phyloP scores from a whole-genome alignment of 352 stramenopile genomes.

The Globisporangium cystogenes region DNA sequence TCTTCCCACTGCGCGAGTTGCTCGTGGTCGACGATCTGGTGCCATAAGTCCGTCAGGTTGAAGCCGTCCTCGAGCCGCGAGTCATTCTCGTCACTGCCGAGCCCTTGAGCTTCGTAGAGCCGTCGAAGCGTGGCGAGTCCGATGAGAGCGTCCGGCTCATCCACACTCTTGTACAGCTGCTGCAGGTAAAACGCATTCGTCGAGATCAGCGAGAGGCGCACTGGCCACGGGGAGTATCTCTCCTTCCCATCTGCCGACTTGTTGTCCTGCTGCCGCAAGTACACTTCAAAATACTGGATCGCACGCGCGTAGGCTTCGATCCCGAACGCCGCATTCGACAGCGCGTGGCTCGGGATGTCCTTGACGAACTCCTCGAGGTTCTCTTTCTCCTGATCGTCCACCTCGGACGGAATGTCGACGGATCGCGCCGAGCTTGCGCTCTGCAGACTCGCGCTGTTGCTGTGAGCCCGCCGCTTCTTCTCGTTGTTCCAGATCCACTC shows the following conservation, averaged over 20 bases:
- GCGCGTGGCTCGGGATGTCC: slow-evolving; percentile 49
- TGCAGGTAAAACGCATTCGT: slow-evolving; percentile 68
- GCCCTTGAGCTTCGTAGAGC: slow-evolving; percentile 36
- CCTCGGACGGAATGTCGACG: slow-evolving; percentile 34
- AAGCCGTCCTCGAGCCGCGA: slow-evolving; percentile 26
- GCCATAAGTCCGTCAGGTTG: slow-evolving; percentile 61
- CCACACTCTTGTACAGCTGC: slow-evolving; percentile 70
- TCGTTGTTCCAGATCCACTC: slow-evolving; percentile 86
- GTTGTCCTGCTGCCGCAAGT: slow-evolving; percentile 51
- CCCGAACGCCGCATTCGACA: slow-evolving; percentile 66
- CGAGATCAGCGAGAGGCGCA: slow-evolving; percentile 42
- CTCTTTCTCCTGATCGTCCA: slow-evolving; percentile 74
- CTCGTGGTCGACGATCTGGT: slow-evolving; percentile 65
- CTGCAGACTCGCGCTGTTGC: slow-evolving; percentile 28
- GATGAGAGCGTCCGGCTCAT: slow-evolving; percentile 62
- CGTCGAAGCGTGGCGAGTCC: slow-evolving; percentile 53
- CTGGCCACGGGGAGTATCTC: slow-evolving; percentile 16
- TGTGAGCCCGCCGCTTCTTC: slow-evolving; percentile 68
- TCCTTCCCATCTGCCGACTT: not conserved
- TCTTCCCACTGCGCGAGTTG: slow-evolving; percentile 75
- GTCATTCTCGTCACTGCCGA: slow-evolving; percentile 20
- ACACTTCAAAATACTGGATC: slow-evolving; percentile 74
- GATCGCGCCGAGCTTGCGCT: slow-evolving; percentile 29
- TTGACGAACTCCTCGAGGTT: slow-evolving; percentile 75
- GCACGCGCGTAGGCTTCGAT: slow-evolving; percentile 67